phyloP scores from a whole-genome alignment of 129 eudicot genomes.

The Sambucus nigra region DNA sequence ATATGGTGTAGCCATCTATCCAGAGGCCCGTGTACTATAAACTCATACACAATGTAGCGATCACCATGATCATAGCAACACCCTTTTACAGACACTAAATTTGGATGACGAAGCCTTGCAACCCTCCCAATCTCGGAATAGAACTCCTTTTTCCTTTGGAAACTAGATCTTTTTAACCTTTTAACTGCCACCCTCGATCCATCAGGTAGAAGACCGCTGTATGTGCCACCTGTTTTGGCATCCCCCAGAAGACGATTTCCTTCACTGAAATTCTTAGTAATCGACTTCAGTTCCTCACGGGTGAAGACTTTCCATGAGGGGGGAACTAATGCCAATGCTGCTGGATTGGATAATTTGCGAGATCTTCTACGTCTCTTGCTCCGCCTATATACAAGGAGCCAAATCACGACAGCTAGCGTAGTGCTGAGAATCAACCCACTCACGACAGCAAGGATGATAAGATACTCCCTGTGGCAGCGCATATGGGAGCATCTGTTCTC shows the following conservation, averaged over 20 bases:
- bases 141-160: constrained; percentile 91
- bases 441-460: constrained; percentile 70
- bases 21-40: constrained; percentile 67
- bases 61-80: constrained; percentile 97
- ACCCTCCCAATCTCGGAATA: constrained; percentile 90
- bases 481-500: constrained; percentile 54
- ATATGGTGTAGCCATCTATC: constrained; percentile 91
- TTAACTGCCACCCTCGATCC: constrained; percentile 86
- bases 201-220: constrained; percentile 75
- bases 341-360: constrained; percentile 56
- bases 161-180: constrained; percentile 78
- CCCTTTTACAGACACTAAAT: constrained; percentile 80
- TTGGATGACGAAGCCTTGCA: constrained; percentile 84
- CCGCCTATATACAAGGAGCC: constrained; percentile 69
- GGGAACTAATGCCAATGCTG: constrained; percentile 66
- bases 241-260: constrained; percentile 92
- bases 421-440: constrained; percentile 81
- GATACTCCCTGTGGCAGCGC: constrained; percentile 79
- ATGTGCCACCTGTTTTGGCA: constrained; percentile 95
- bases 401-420: constrained; percentile 62
- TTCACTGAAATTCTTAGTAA: constrained; percentile 89
- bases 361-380: constrained; percentile 67
- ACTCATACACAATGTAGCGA: constrained; percentile 85
- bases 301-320: constrained; percentile 88
- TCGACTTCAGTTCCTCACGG: constrained; percentile 70